Percentiles rank a stretch among this genome's conserved stretches.
phyloP scores from a whole-genome alignment of 140 eudicot species.

The Anethum foeniculum region DNA sequence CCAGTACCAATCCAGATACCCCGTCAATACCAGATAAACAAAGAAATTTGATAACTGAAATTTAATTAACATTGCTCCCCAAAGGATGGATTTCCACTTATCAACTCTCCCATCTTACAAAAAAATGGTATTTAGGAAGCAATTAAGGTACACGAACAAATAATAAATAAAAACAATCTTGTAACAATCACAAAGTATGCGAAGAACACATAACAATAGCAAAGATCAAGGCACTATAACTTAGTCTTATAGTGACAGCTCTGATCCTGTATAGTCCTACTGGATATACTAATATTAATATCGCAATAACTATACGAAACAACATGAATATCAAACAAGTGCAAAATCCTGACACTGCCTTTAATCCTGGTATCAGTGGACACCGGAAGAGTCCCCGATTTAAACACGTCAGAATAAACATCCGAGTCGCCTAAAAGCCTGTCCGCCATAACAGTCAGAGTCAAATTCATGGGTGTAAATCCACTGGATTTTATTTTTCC shows the following conservation, averaged over 20 bases:
- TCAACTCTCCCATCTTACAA: too few relatives aligned
- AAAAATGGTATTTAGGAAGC: too few relatives aligned
- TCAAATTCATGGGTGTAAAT: slow-evolving; percentile 34
- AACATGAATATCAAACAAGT: slow-evolving; percentile 44
- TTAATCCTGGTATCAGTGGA: slow-evolving; percentile 35
- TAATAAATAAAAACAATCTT: neutral
- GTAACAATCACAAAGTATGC: too few relatives aligned
- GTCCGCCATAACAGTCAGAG: slow-evolving; percentile 63
- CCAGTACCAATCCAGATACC: too few relatives aligned
- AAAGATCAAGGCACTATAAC: slow-evolving; percentile 6
- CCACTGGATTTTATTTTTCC: slow-evolving; percentile 43
- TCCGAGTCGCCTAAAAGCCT: slow-evolving; percentile 41
- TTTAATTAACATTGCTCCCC: too few relatives aligned
- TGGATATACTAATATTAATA: slow-evolving; percentile 24
- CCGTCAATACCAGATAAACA: too few relatives aligned
- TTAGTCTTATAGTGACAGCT: slow-evolving; percentile 53
- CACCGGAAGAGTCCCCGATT: slow-evolving; percentile 47
- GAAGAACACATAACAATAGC: neutral
- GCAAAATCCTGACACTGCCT: slow-evolving; percentile 42
- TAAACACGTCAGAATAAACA: slow-evolving; percentile 35
- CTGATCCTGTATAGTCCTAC: slow-evolving; percentile 19
- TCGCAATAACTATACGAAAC: slow-evolving; percentile 55
- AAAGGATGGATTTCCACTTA: too few relatives aligned
- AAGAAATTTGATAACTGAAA: too few relatives aligned
- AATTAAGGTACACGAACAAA: too few relatives aligned